Base-by-base conservation (phyloP, 495 filamentous ascomycete genomes). In the Saxophila tyrrhenica region DNA sequence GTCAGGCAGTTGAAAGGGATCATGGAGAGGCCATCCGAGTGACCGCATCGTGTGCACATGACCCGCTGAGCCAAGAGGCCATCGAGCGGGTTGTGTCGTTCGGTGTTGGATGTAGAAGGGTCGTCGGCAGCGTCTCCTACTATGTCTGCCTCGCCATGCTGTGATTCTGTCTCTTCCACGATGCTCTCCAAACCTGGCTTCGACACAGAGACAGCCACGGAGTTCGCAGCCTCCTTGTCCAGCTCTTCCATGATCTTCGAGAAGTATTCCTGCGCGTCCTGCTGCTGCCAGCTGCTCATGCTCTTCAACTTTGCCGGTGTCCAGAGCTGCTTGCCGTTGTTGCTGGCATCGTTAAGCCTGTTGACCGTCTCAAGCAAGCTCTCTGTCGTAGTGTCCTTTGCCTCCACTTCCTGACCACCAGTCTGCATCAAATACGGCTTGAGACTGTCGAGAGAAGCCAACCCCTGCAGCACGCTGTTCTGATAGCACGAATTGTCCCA, bases 261-360 rank as follows among this genome's bases (percentile, higher is more conserved):
- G 52, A 86, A 95, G 64, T 95, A 99, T 67, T 99, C 94, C 67
- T 99, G 94, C 3, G 94, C 94, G 72, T 99, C 94, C 64, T 99
- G 94, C 63, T 99, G 94, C 66, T 95, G 84, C 83, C 85, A 92
- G 45, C 84, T 91, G 64, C 82, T 89, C 82, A 96, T 88, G 13
- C 78, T 85, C 64, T 92, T 92, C 15, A 96, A 64, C 52, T 82
- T 79, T 1, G 77, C 67, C 0, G 85, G 85, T 17, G 86, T 86
- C 86, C 87, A 92, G 10, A 94, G 70, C 39, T 78, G 81, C 59
- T 73, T 75, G 29, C 87, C 87, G 57, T 82, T 77, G 62, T 84
- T 86, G 21, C 69, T 65, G 1, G 76, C 64, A 62, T 82, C 76
- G 57, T 86, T 87, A 50, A 96, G 71, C 43, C 76, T 78, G 5